These are phyloP conservation scores for Leccinellum albellum DNA, from an alignment of 768 basidiomycete genomes.

Conservation along the genomic window DNA sequence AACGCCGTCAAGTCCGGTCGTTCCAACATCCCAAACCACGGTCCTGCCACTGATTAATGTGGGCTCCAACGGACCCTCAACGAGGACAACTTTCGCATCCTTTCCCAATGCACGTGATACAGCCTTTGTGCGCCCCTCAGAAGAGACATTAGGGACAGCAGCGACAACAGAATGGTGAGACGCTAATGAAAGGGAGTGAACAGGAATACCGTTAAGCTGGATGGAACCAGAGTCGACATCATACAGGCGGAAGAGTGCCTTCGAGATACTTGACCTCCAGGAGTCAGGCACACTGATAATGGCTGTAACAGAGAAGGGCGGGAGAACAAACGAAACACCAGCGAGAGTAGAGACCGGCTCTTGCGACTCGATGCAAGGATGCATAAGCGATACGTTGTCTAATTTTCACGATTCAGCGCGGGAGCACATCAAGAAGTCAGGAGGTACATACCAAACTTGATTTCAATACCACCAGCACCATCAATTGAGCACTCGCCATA, in stretches of 20 bases:
- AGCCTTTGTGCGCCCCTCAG: slow-evolving; percentile 21
- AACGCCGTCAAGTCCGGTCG: slow-evolving; percentile 37
- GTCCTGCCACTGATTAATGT: slow-evolving; percentile 17
- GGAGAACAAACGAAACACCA: slow-evolving; percentile 83
- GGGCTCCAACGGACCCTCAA: slow-evolving; percentile 25
- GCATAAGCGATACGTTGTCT: slow-evolving; percentile 88
- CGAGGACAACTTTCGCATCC: slow-evolving; percentile 23
- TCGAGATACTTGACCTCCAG: slow-evolving; percentile 80
- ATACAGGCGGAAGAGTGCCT: slow-evolving; percentile 91
- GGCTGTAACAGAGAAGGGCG: slow-evolving; percentile 83
- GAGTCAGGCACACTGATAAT: slow-evolving; percentile 82
- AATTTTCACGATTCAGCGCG: not conserved
- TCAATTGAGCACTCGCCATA: slow-evolving; percentile 78
- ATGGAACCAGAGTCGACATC: slow-evolving; percentile 81
- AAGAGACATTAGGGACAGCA: slow-evolving; percentile 80
- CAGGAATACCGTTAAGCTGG: slow-evolving; percentile 81
- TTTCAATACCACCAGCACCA: slow-evolving; percentile 66
- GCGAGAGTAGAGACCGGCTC: slow-evolving; percentile 56
- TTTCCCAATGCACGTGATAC: slow-evolving; percentile 24
- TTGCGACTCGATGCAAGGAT: slow-evolving; percentile 54
- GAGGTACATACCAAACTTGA: slow-evolving; percentile 72
- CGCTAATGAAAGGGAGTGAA: slow-evolving; percentile 80
- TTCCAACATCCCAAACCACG: slow-evolving; percentile 27
- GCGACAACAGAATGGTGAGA: slow-evolving; percentile 80
- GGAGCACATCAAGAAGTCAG: not conserved